Evolutionary conservation across 2,329 filamentous ascomycete species (phyloP).

Genomic region (Aspergillus fijiensis): DNA sequence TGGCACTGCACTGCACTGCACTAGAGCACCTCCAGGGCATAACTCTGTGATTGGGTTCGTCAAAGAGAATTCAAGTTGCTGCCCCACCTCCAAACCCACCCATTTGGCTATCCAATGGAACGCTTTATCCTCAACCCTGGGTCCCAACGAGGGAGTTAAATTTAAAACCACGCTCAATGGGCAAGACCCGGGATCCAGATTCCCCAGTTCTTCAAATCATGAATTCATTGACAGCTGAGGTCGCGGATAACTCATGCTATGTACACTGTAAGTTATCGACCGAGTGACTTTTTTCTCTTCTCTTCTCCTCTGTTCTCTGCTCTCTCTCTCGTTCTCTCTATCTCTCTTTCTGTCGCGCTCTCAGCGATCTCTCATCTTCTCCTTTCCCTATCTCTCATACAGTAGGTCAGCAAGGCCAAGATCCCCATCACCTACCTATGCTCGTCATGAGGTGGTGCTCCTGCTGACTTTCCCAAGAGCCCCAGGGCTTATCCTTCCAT

Average conservation of each 20-base stretch:
- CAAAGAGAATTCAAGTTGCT: background rate
- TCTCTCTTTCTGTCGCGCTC: background rate
- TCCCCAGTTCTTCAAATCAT: constrained; percentile 8
- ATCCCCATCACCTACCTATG: background rate
- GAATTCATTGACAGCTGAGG: background rate
- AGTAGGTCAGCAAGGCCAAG: background rate
- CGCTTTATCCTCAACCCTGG: constrained; percentile 3
- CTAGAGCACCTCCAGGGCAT: background rate
- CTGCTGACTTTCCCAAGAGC: background rate
- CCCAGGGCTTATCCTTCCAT: background rate
- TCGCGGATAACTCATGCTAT: background rate
- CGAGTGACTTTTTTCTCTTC: too few species aligned
- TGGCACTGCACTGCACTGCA: too few species aligned
- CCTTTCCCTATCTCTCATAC: background rate
- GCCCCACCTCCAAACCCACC: background rate
- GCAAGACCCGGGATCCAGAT: constrained; percentile 6
- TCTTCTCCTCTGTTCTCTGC: too few species aligned
- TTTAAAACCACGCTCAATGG: constrained; percentile 11
- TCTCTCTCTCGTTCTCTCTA: too few species aligned
- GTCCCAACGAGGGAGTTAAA: constrained; percentile 9
- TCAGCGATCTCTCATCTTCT: constrained; percentile 3
- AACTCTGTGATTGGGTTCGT: background rate
- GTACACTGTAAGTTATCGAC: too few species aligned
- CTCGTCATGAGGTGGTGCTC: background rate
- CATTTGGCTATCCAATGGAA: constrained; percentile 2